Percentiles rank a stretch among this genome's conserved stretches.
Conservation (phyloP, 2,329 filamentous ascomycete species). For the Incumbomyces lentus region DNA sequence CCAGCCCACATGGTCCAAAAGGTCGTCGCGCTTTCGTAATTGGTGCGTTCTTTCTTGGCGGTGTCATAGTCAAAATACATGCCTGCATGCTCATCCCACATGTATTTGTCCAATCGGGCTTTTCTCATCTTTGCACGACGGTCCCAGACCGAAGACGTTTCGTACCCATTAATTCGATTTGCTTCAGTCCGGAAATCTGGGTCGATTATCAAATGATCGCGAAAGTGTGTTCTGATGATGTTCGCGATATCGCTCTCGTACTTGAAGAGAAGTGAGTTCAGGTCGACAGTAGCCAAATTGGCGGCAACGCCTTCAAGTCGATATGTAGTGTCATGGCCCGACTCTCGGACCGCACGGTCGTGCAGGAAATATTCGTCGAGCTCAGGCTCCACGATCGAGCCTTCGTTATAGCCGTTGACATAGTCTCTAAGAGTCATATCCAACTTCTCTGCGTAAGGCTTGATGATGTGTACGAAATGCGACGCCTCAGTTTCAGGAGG, state of each 20-base stretch:
- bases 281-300: constrained; percentile 81
- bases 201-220: constrained; percentile 72
- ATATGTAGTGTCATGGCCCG: constrained; percentile 92
- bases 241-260: constrained; percentile 90
- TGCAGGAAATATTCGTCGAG: constrained; percentile 93
- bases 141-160: constrained; percentile 83
- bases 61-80: constrained; percentile 99
- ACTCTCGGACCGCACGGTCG: constrained; percentile 89
- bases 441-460: constrained; percentile 75
- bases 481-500: constrained; percentile 83
- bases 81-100: constrained; percentile 83
- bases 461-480: constrained; percentile 75
- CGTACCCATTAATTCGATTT: constrained; percentile 56
- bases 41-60: constrained; percentile 64
- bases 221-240: constrained; percentile 73
- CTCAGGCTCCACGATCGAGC: constrained; percentile 67
- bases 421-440: constrained; percentile 74
- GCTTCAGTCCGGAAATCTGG: constrained; percentile 65
- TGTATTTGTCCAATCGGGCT: constrained; percentile 76
- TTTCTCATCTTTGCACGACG: constrained; percentile 76
- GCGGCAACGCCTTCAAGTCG: constrained; percentile 80
- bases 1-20: constrained; percentile 98
- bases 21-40: constrained; percentile 84
- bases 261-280: constrained; percentile 92
- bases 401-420: constrained; percentile 76